Evolutionary conservation across 805 yeast genomes (phyloP).

Genomic region (Monosporozyma aerobia): DNA sequence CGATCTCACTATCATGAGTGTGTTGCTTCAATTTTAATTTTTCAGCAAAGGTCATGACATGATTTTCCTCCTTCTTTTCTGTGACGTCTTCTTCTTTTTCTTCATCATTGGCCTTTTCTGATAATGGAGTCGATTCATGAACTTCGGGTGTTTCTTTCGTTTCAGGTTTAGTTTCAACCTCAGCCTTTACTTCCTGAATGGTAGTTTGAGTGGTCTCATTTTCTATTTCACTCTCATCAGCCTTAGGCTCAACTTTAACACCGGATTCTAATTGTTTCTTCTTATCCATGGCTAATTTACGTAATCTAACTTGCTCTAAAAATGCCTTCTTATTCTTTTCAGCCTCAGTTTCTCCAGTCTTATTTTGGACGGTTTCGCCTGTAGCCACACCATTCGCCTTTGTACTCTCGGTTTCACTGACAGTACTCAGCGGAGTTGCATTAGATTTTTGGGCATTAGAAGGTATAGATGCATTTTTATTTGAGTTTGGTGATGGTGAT

Average conservation of each 20-base stretch:
- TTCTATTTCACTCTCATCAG: slow-evolving; percentile 4
- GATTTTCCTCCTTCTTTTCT: slow-evolving; percentile 9
- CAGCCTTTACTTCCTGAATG: neutral
- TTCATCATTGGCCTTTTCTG: slow-evolving; percentile 3
- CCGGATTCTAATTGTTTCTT: slow-evolving; percentile 10
- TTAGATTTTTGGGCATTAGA: slow-evolving; percentile 1
- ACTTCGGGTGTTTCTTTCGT: slow-evolving; percentile 1
- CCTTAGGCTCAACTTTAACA: slow-evolving; percentile 2
- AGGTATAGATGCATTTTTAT: neutral
- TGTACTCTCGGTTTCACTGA: neutral
- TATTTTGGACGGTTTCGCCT: neutral
- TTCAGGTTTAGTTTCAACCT: neutral
- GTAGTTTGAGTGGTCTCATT: neutral
- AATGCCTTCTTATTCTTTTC: slow-evolving; percentile 26
- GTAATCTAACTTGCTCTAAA: slow-evolving; percentile 26
- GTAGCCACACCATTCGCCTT: slow-evolving; percentile 2
- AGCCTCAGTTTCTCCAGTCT: slow-evolving; percentile 15
- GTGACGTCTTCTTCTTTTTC: slow-evolving; percentile 7
- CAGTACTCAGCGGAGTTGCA: neutral
- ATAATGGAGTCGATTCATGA: neutral
- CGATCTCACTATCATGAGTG: slow-evolving; percentile 7
- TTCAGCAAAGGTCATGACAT: slow-evolving; percentile 16
- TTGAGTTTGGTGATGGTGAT: neutral
- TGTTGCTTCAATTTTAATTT: slow-evolving; percentile 14
- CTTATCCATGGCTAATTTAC: slow-evolving; percentile 25